Evolutionary conservation across 2,329 filamentous ascomycete species (phyloP).

Genomic region (Claviceps arundinis): DNA sequence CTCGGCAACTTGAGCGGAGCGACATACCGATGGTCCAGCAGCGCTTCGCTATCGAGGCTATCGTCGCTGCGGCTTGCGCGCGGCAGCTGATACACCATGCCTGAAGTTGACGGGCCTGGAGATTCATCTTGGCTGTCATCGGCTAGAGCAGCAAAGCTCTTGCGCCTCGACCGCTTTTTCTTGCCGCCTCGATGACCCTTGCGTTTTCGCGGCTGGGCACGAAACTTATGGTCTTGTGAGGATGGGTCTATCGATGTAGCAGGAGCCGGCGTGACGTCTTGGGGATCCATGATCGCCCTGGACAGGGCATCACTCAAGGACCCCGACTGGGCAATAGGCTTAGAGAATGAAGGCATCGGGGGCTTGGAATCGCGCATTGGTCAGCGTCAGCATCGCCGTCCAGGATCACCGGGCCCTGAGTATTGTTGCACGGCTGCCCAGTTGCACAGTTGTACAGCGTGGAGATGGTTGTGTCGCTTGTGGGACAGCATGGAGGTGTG

Average conservation of each 20-base stretch:
- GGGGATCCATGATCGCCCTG: slow-evolving; percentile 6
- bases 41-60: slow-evolving; percentile 76
- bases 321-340: slow-evolving; percentile 21
- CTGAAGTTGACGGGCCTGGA: slow-evolving; percentile 21
- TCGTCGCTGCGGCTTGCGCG: slow-evolving; percentile 59
- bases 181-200: slow-evolving; percentile 65
- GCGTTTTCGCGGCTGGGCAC: slow-evolving; percentile 37
- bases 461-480: not conserved
- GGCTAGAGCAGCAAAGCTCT: slow-evolving; percentile 61
- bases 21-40: slow-evolving; percentile 71
- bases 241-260: slow-evolving; percentile 1
- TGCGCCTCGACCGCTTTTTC: slow-evolving; percentile 62
- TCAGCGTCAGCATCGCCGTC: not conserved
- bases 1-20: not conserved
- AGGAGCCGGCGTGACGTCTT: slow-evolving; percentile 5
- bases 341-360: slow-evolving; percentile 5
- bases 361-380: not conserved
- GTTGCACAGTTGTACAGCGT: not conserved
- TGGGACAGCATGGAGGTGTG: not conserved
- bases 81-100: slow-evolving; percentile 39
- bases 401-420: not conserved
- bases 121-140: slow-evolving; percentile 36
- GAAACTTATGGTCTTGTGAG: slow-evolving; percentile 7
- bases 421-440: not conserved
- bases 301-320: slow-evolving; percentile 11